Evolutionary conservation across 1,139 yeast species (phyloP), one percentile per base, ranked within the genome.

Genomic region (Spathaspora jeffriesii): DNA sequence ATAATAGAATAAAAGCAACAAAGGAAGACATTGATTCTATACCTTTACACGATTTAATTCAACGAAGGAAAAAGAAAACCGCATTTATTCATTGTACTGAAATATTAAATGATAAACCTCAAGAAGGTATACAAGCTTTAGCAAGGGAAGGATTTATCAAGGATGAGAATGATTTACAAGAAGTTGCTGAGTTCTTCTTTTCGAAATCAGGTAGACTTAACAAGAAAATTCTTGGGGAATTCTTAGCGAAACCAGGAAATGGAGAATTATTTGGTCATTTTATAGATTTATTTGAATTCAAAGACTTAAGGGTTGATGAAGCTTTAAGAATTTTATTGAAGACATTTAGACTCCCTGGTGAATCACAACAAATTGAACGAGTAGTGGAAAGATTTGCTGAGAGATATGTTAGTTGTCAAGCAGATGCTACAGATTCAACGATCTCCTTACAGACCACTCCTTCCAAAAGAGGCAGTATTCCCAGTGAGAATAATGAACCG

Each of bases 331-430:
- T 89, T 46, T 67, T 95, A 52, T 73, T 95, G 55, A 87, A 89
- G 46, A 79, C 88, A 14, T 93, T 95, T 62, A 81, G 99, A 64
- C 76, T 95, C 47, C 99, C 99, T 0, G 99, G 99, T 44, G 99
- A 95, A 67, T 85, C 97, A 0, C 98, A 91, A 61, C 97, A 90
- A 63, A 93, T 95, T 63, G 98, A 92, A 64, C 79, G 97, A 60
- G 81, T 93, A 17, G 88, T 95, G 39, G 97, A 92, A 59, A 76
- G 82, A 18, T 93, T 95, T 67, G 92, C 96, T 5, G 85, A 82
- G 42, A 81, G 87, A 53, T 95, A 90, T 65, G 88, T 88, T 7
- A 71, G 70, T 18, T 53, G 56, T 46, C 53, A 52, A 40, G 6
- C 30, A 13, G 49, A 40, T 13, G 27, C n/a, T n/a, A n/a, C n/a